Evolutionary conservation across 805 yeast genomes (phyloP), one percentile per base, ranked within the genome.

Genomic region (Babjeviella inositovora): DNA sequence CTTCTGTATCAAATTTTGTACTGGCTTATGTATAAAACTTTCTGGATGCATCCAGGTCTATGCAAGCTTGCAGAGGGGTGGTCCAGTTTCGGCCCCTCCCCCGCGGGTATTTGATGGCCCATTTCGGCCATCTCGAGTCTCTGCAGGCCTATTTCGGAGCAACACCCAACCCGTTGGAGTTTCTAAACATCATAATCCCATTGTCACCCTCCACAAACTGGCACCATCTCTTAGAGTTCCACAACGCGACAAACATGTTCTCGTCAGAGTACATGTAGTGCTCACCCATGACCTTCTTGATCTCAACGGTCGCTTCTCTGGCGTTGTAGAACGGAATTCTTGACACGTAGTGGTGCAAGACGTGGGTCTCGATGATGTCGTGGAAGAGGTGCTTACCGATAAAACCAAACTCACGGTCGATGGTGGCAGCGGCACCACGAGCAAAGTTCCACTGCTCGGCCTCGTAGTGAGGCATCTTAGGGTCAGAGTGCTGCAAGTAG

Each of bases 281-380:
- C 33, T 65, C 62, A 37, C 93, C 93, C 90, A 80, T 73, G 30
- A 75, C 87, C 48, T 71, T 68, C 53, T 71, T 68, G 49, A 80
- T 72, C 25, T 79, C 87, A 30, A 54, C 81, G 29, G 81, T 61
- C 23, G 77, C 90, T 40, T 66, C 69, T 47, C 87, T 62, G n/a
- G 74, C 92, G 38, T 77, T 73, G 61, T 80, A 80, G 56, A 81
- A 81, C 22, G 93, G 93, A 34, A 80, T 77, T 47, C 92, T 60
- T 7, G 85, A 72, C 32, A 67, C 71, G 47, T 65, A 81, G 53
- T 80, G 93, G 53, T 80, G 93, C 38, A 75, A 61, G 25, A 81
- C 93, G 45, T 80, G 93, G 25, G 93, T 81, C 54, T 80, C 93
- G 41, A 80, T 79, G 41, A 80, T 80, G 45, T 77, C 92, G 50